Base-by-base conservation (phyloP, 2,329 filamentous ascomycete species). In the Aspergillus sergii region DNA sequence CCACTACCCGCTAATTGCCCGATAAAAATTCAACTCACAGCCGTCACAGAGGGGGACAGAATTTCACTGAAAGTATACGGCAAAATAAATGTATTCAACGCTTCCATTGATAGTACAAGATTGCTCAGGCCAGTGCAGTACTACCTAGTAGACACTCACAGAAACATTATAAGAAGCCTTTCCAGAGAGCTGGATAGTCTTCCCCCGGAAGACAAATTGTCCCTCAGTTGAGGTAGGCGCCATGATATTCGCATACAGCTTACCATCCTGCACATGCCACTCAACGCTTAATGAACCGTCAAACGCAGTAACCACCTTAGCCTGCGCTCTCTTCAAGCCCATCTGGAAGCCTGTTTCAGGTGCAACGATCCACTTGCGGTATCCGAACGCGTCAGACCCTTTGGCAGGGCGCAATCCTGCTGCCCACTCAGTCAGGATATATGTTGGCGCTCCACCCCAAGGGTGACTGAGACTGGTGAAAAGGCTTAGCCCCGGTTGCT, bases 391-490 rank as follows among this genome's bases (percentile, higher is more conserved):
- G 23, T 28, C 48, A 0, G 48, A 14, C 2, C 48, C 48, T 16
- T 26, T 14, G 14, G 26, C 48, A 51, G 48, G 48, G 12, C 48
- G 48, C 26, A 51, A 10, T 8, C 48, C 48, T 14, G 48, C 48
- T n/a, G 28, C 48, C 23, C 23, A 78, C 43, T 79, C 74, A 2
- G 72, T 81, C 16, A 83, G 59, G 2, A 83, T 67, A 53, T 82
- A 83, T 9, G 81, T 82, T 2, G 81, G 77, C 7, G 80, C 81
- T 0, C 76, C 79, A 36, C 80, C 78, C 81, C 81, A 83, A 0
- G 80, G 80, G 63, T 83, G 81, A 1, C 73, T 70, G 1, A 81
- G 68, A 48, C 76, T 80, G 1, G 82, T 84, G 66, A 76, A 83
- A 0, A 79, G 63, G 12, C 74, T 74, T 1, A 83, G 70, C 0